Conservation (phyloP, 1,139 yeast species). For the Blastobotrys proliferans region DNA sequence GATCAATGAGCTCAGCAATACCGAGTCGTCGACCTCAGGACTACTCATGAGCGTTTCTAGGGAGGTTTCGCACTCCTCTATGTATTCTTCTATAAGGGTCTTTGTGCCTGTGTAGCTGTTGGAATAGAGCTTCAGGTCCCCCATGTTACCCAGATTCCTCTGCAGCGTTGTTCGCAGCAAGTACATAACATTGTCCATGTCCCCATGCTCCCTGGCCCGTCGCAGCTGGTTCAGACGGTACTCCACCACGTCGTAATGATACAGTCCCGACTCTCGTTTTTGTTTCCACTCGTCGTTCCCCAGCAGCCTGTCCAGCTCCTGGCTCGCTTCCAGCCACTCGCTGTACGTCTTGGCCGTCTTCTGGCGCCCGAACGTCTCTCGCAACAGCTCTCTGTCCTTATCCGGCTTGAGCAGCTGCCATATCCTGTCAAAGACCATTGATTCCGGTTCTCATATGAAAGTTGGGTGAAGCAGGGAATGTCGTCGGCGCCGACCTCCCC, state of each 20-base stretch:
- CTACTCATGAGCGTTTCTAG: constrained; percentile 45
- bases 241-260: constrained; percentile 64
- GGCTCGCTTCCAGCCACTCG: constrained; percentile 66
- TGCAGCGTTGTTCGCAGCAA: constrained; percentile 80
- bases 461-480: no score
- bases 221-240: constrained; percentile 55
- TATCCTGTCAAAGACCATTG: no score
- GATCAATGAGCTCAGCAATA: constrained; percentile 65
- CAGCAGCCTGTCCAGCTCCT: constrained; percentile 58
- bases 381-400: no score
- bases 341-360: constrained; percentile 50
- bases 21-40: constrained; percentile 55
- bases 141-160: constrained; percentile 84
- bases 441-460: no score
- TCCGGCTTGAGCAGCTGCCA: no score
- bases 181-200: constrained; percentile 61
- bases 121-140: constrained; percentile 70
- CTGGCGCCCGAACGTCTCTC: no score
- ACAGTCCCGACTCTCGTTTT: constrained; percentile 55
- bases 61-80: constrained; percentile 67
- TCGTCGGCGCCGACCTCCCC: no score
- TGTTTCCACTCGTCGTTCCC: constrained; percentile 71
- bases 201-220: constrained; percentile 52
- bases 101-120: constrained; percentile 88
- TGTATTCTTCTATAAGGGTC: constrained; percentile 72